These are phyloP conservation scores for Flaveria brownii DNA, from an alignment of 129 eudicot genomes.

Conservation along the genomic window DNA sequence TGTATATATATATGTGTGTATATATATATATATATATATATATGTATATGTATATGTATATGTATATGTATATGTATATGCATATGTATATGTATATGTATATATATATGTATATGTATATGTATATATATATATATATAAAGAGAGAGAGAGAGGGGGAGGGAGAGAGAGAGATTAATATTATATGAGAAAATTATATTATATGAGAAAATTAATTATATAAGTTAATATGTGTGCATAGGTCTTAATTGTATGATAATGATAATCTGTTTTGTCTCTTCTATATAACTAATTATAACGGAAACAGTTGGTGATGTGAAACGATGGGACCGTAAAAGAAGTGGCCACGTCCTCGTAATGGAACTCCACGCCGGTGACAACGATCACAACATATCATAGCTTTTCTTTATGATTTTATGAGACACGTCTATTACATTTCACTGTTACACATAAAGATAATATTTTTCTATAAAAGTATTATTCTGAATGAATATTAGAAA, in stretches of 20 bases:
- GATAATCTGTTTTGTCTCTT: slow-evolving; percentile 21
- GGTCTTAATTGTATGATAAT: slow-evolving; percentile 1
- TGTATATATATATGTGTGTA: no score
- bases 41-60: no score
- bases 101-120: no score
- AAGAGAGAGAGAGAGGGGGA: no score
- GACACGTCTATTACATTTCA: not conserved
- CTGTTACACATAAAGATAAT: not conserved
- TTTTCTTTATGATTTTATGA: not conserved
- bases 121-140: no score
- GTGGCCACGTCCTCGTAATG: slow-evolving; percentile 37
- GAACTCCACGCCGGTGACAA: slow-evolving; percentile 32
- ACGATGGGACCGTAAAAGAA: slow-evolving; percentile 19
- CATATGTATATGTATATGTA: no score
- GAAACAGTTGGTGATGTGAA: slow-evolving; percentile 34
- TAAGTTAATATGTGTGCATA: not conserved
- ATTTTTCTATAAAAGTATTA: not conserved
- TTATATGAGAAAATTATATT: no score
- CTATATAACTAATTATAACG: slow-evolving; percentile 25
- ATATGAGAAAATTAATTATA: no score
- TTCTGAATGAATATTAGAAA: not conserved
- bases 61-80: no score
- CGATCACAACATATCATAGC: not conserved
- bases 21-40: no score
- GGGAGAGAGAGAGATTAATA: no score